Evolutionary conservation across 169 alveolate genomes (phyloP).

Genomic region (Cryptosporidium baileyi): DNA sequence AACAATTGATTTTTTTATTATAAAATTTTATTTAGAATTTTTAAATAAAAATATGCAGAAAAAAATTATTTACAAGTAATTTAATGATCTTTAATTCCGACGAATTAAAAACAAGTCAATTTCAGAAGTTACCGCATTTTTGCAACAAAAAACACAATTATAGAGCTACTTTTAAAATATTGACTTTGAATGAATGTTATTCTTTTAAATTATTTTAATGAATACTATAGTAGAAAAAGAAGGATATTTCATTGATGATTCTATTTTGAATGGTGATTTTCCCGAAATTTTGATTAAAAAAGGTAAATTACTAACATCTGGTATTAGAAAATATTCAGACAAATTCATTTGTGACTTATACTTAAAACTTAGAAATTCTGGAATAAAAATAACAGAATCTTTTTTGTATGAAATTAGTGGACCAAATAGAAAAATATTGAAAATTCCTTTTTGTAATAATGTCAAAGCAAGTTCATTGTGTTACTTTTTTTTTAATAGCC

Average conservation of each 20-base stretch:
- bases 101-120: too few relatives aligned
- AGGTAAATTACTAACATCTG: conserved; percentile 16
- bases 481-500: conserved; percentile 44
- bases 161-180: too few relatives aligned
- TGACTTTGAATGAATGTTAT: too few relatives aligned
- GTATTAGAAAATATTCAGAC: conserved; percentile 19
- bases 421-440: conserved; percentile 15
- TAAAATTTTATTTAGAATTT: too few relatives aligned
- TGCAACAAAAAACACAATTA: too few relatives aligned
- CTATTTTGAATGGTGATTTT: not conserved
- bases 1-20: too few relatives aligned
- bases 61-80: too few relatives aligned
- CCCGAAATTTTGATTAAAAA: not conserved
- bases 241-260: not conserved
- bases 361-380: not conserved
- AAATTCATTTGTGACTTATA: conserved; percentile 6
- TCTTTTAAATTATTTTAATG: too few relatives aligned
- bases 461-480: conserved; percentile 48
- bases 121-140: too few relatives aligned
- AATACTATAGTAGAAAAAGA: not conserved
- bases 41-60: too few relatives aligned
- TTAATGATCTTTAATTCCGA: too few relatives aligned
- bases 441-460: conserved; percentile 26
- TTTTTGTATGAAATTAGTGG: conserved; percentile 62
- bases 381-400: conserved; percentile 53